Evolutionary conservation across 2,329 filamentous ascomycete species (phyloP), one percentile per base, ranked within the genome.

Genomic region (Colletotrichum costaricense): DNA sequence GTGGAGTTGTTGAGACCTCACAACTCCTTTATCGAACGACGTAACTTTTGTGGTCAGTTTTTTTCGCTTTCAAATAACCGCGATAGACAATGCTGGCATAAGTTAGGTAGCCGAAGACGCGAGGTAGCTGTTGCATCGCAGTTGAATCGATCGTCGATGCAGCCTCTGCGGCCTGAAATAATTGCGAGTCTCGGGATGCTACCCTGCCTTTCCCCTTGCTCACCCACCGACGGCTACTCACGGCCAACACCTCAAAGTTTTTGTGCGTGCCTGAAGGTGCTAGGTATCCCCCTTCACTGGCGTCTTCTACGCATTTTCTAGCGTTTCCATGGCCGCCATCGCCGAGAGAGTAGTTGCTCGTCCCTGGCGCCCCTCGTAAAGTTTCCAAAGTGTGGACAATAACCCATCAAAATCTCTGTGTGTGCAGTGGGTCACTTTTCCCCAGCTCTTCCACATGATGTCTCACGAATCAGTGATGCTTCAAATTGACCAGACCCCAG

Each of bases 301-400:
- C 56, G 19, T 24, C 30, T 49, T 73, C 70, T 60, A 70, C 49
- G 42, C 70, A 35, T 70, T 62, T 73, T 73, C 67, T 70, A 73
- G 70, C 67, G 70, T 30, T 60, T 55, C 70, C 59, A 60, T 54
- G n/a, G 30, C 69, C 57, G 49, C 66, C 26, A n/a, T 57, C 56
- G 60, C 67, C 60, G 28, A 26, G 49, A 24, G n/a, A 9, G 28
- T 24, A 56, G 22, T 16, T 56, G 54, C 16, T 26, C 3, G 16
- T 22, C 42, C 42, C 42, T 49, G 42, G 19, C 42, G 11, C 19
- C 42, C 3, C 7, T 22, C 42, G 16, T 9, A n/a, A 22, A 22
- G 19, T 16, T 9, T 49, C 1, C 4, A 22, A 22, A n/a, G 19
- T 8, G n/a, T 49, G 42, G 7, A 2, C 5, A 19, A 49, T n/a